phyloP scores from a whole-genome alignment of 495 filamentous ascomycete genomes.

The Daldinia concentrica region DNA sequence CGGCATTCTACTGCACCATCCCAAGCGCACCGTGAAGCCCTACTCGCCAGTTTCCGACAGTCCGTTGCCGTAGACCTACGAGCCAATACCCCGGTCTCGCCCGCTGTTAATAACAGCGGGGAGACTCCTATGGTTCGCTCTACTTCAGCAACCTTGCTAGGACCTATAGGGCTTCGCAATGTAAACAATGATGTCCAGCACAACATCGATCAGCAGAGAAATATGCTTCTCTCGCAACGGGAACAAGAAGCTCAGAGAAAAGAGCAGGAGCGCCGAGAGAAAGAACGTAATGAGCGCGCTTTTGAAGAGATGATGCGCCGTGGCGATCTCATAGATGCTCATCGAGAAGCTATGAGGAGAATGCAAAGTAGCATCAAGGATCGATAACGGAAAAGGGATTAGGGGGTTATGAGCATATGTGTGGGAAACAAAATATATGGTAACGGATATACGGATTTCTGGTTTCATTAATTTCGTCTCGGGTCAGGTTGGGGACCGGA shows the following conservation, averaged over 20 bases:
- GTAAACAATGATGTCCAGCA: conserved; percentile 44
- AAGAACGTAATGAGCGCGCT: conserved; percentile 59
- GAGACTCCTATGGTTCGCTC: conserved; percentile 55
- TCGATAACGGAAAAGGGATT: conserved; percentile 19
- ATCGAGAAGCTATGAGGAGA: conserved; percentile 81
- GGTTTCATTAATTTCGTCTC: background rate
- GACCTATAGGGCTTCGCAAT: conserved; percentile 33
- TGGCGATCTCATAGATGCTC: conserved; percentile 76
- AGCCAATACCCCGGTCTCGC: conserved; percentile 51
- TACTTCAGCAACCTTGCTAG: conserved; percentile 37
- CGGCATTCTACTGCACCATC: conserved; percentile 53
- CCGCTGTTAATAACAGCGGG: conserved; percentile 48
- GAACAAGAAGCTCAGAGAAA: conserved; percentile 59
- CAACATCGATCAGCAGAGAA: conserved; percentile 58
- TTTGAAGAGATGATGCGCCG: conserved; percentile 81
- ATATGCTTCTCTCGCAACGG: conserved; percentile 52
- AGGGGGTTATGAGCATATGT: conserved; percentile 21
- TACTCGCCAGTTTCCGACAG: conserved; percentile 79
- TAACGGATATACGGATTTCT: conserved; percentile 23
- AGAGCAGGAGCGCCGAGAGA: conserved; percentile 54
- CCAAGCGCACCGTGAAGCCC: conserved; percentile 61
- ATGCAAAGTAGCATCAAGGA: conserved; percentile 81
- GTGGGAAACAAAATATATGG: conserved; percentile 8
- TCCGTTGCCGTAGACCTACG: conserved; percentile 72
- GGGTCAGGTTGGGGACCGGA: conserved; percentile 13